Conservation (phyloP, 2,329 filamentous ascomycete genomes). For the Xylaria multiplex region DNA sequence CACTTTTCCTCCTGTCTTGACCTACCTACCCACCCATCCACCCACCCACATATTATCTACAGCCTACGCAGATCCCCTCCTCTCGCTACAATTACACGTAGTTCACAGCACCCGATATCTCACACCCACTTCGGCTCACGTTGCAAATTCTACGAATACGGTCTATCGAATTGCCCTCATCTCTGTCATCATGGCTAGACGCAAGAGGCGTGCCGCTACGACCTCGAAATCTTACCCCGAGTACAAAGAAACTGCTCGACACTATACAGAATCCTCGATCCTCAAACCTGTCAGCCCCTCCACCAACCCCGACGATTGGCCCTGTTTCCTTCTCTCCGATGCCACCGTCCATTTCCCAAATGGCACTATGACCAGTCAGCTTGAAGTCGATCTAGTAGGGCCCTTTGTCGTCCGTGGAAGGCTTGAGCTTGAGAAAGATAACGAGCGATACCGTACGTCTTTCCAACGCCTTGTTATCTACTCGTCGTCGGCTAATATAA, state of each 20-base stretch:
- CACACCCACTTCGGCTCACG: neutral
- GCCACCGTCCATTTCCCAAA: constrained; percentile 67
- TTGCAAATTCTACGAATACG: neutral
- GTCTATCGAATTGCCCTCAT: neutral
- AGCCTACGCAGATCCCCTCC: neutral
- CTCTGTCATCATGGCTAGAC: constrained; percentile 51
- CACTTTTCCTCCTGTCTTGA: no score
- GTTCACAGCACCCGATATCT: neutral
- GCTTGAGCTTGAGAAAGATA: constrained; percentile 61
- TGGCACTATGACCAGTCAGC: constrained; percentile 67
- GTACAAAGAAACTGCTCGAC: constrained; percentile 50
- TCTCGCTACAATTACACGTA: neutral
- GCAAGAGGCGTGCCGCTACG: constrained; percentile 54
- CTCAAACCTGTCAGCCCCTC: constrained; percentile 51
- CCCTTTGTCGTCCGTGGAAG: constrained; percentile 71
- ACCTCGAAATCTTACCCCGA: constrained; percentile 56
- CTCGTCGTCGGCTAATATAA: neutral
- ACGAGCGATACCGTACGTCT: constrained; percentile 52
- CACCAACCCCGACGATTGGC: constrained; percentile 62
- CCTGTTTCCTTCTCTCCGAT: constrained; percentile 69
- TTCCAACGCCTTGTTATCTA: neutral
- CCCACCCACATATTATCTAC: neutral
- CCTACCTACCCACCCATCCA: neutral
- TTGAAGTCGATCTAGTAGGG: constrained; percentile 67
- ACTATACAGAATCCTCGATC: constrained; percentile 50